Conservation (phyloP, 2,329 filamentous ascomycete genomes). For the Fonsecaea monophora region DNA sequence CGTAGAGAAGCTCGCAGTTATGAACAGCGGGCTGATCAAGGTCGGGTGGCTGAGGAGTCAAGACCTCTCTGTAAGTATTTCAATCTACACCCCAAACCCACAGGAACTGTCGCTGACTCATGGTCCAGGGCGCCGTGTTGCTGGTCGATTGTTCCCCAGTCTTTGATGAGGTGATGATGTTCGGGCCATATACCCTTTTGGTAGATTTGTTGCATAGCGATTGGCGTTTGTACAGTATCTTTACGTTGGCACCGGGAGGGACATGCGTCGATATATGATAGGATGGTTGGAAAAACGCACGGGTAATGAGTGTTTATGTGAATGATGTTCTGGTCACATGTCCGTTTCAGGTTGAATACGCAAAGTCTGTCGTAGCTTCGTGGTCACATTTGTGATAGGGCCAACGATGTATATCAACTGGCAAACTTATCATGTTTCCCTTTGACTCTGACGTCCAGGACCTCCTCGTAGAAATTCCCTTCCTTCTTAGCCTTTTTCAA, state of each 20-base stretch:
- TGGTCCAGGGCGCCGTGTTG: constrained; percentile 31
- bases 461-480: constrained; percentile 85
- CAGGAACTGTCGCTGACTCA: constrained; percentile 8
- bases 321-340: not conserved
- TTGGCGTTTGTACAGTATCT: constrained; percentile 21
- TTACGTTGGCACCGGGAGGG: constrained; percentile 1
- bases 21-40: constrained; percentile 33
- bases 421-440: constrained; percentile 87
- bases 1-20: constrained; percentile 35
- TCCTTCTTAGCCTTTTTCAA: constrained; percentile 83
- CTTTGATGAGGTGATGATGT: constrained; percentile 24
- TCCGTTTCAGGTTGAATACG: not conserved
- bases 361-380: not conserved
- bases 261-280: constrained; percentile 23
- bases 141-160: constrained; percentile 32
- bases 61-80: constrained; percentile 35
- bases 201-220: constrained; percentile 31
- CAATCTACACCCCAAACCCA: too few relatives aligned
- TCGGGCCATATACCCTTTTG: constrained; percentile 5
- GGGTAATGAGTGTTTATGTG: constrained; percentile 5
- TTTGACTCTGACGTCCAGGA: constrained; percentile 88
- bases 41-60: constrained; percentile 28
- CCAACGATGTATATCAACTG: constrained; percentile 36
- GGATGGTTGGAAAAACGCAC: constrained; percentile 15
- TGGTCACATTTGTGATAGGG: not conserved